Percentiles rank a stretch among this genome's conserved stretches.
Conservation (phyloP, 441 rosid species). For the Melastoma candidum region DNA sequence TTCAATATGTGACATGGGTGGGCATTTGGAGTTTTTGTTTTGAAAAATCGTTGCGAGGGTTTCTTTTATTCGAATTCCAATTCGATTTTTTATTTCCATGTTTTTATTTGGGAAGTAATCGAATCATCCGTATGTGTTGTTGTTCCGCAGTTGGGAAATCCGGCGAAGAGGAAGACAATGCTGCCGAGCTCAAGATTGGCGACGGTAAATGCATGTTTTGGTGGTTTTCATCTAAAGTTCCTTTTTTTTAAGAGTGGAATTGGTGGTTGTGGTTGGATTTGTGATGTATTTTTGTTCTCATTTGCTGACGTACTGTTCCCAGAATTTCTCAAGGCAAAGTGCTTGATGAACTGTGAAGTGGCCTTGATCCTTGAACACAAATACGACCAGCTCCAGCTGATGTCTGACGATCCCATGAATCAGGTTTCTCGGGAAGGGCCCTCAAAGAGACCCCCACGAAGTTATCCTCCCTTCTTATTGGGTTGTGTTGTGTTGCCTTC, state of each 20-base stretch:
- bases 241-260: too few species aligned
- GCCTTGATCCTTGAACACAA: conserved; percentile 84
- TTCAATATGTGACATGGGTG: too few species aligned
- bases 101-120: too few species aligned
- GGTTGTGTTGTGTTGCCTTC: neutral
- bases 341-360: conserved; percentile 96
- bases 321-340: conserved; percentile 93
- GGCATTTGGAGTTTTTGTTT: too few species aligned
- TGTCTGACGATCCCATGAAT: conserved; percentile 81
- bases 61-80: too few species aligned
- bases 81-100: too few species aligned
- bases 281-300: neutral
- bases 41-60: too few species aligned
- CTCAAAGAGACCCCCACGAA: neutral
- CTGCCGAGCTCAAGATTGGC: conserved; percentile 96
- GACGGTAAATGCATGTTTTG: conserved; percentile 43
- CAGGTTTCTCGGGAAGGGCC: conserved; percentile 81
- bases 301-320: neutral
- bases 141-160: conserved; percentile 36
- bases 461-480: conserved; percentile 2
- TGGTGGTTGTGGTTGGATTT: neutral
- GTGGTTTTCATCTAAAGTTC: too few species aligned
- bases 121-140: neutral
- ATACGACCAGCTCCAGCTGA: conserved; percentile 82
- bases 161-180: conserved; percentile 95